phyloP scores from a whole-genome alignment of 2,329 filamentous ascomycete genomes.

The Phymatotrichopsis omnivora region DNA sequence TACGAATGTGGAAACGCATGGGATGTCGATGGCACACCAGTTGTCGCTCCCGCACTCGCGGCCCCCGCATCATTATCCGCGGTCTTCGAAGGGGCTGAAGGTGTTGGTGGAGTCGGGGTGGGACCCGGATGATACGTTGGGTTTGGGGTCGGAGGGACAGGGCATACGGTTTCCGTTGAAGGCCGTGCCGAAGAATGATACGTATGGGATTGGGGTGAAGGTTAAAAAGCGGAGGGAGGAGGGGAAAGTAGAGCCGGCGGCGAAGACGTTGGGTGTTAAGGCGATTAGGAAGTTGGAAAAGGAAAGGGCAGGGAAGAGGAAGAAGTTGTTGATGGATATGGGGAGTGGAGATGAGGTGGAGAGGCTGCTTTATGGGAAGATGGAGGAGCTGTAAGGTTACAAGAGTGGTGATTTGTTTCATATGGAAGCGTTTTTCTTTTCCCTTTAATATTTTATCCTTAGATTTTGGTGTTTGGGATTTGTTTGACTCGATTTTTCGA shows the following conservation, averaged over 20 bases:
- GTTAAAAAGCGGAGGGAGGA: constrained; percentile 38
- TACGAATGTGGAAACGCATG: constrained; percentile 39
- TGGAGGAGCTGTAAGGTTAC: no score
- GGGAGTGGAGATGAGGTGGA: constrained; percentile 41
- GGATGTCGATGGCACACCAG: constrained; percentile 59
- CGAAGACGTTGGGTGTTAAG: constrained; percentile 55
- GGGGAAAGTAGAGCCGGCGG: constrained; percentile 33
- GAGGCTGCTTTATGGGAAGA: constrained; percentile 15
- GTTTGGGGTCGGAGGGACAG: constrained; percentile 59
- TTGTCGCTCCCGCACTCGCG: constrained; percentile 58
- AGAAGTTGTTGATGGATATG: constrained; percentile 43
- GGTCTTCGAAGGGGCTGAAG: constrained; percentile 57
- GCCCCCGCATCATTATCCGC: constrained; percentile 61
- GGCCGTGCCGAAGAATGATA: constrained; percentile 60
- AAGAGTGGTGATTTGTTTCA: no score
- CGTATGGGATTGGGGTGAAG: constrained; percentile 55
- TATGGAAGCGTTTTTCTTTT: no score
- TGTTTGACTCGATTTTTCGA: no score
- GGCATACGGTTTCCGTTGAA: constrained; percentile 71
- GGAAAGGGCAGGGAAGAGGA: constrained; percentile 52
- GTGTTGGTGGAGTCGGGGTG: constrained; percentile 59
- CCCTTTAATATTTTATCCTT: no score
- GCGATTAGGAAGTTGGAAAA: constrained; percentile 52
- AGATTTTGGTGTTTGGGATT: no score
- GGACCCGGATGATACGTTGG: constrained; percentile 61